These are phyloP conservation scores for Termitomyces bulborhizus DNA, from an alignment of 768 basidiomycete genomes.

Conservation along the genomic window DNA sequence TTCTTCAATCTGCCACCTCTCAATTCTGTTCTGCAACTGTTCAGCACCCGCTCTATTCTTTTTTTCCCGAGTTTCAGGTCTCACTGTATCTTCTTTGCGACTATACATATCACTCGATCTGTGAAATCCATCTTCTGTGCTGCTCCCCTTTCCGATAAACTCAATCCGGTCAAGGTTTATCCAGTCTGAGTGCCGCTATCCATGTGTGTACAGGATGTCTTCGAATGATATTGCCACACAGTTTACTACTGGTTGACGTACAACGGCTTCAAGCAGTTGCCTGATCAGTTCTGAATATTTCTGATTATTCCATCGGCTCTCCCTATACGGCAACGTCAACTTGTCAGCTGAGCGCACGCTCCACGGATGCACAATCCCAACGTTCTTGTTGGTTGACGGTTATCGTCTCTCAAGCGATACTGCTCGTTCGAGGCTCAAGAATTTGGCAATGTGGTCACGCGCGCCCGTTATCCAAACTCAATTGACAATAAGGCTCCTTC, in stretches of 20 bases:
- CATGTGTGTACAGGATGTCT: background rate
- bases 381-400: background rate
- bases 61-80: background rate
- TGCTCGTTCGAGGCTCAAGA: background rate
- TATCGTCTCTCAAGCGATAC: background rate
- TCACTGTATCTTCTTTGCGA: conserved; percentile 1
- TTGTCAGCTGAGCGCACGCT: background rate
- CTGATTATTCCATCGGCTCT: background rate
- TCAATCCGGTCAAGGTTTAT: conserved; percentile 1
- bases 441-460: background rate
- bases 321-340: background rate
- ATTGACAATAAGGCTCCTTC: background rate
- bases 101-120: background rate
- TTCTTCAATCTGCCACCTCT: background rate
- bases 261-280: background rate
- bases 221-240: conserved; percentile 9
- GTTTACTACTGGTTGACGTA: conserved; percentile 5
- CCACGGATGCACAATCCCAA: background rate
- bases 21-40: background rate
- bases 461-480: background rate
- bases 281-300: background rate
- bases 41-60: background rate
- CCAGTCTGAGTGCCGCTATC: background rate
- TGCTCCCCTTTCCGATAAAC: conserved; percentile 9
- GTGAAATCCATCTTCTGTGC: background rate